Evolutionary conservation across 2,329 filamentous ascomycete species (phyloP).

Genomic region (Dendrostoma leiphaemia): DNA sequence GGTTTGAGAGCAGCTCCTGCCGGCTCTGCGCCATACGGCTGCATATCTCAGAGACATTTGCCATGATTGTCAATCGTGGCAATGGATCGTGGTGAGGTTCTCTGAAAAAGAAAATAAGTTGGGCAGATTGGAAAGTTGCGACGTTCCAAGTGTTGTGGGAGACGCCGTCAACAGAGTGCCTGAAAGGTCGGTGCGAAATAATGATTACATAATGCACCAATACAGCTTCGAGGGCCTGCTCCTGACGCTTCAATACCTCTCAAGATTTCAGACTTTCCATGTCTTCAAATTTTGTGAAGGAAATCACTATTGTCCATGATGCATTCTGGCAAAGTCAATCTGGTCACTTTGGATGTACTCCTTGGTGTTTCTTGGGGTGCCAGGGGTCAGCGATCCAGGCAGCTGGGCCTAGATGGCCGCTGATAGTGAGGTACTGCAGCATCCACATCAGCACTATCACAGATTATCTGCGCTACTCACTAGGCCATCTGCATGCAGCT

Average conservation of each 20-base stretch:
- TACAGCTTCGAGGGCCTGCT: not conserved
- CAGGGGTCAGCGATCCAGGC: not conserved
- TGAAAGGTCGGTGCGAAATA: not conserved
- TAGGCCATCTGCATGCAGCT: conserved; percentile 11
- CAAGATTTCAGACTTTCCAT: not conserved
- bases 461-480: conserved; percentile 3
- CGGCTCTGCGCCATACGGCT: too few relatives aligned
- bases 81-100: not conserved
- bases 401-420: not conserved
- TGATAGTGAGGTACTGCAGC: too few relatives aligned
- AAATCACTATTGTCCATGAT: not conserved
- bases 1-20: too few relatives aligned
- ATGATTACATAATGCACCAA: not conserved
- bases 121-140: not conserved
- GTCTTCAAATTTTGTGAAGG: not conserved
- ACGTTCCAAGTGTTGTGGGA: not conserved
- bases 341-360: not conserved
- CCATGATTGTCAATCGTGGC: not conserved
- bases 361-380: not conserved
- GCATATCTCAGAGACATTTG: not conserved
- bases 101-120: not conserved
- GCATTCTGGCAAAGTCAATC: not conserved
- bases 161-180: not conserved
- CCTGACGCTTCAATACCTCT: not conserved
- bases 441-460: too few relatives aligned